These are phyloP conservation scores for Cyberlindnera saturnus DNA, from an alignment of 805 yeast genomes.

Conservation along the genomic window DNA sequence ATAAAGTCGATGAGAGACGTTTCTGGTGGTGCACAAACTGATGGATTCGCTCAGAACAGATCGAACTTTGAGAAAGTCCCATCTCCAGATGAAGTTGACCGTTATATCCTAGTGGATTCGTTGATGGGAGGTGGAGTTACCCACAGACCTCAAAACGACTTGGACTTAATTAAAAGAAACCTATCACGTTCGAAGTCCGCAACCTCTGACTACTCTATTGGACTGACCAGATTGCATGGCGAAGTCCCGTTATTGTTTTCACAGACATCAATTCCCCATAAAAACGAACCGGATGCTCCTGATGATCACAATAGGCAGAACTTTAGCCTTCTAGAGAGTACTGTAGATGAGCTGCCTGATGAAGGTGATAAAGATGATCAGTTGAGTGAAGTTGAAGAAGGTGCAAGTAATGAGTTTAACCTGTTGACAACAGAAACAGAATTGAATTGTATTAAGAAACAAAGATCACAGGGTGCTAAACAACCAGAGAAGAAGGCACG, in stretches of 20 bases:
- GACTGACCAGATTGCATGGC: background rate
- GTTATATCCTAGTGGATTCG: background rate
- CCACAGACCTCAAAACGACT: conserved; percentile 3
- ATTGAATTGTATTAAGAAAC: conserved; percentile 7
- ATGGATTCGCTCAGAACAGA: background rate
- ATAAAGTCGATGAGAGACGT: background rate
- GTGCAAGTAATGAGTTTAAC: background rate
- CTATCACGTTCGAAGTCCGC: conserved; percentile 12
- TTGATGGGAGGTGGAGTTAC: background rate
- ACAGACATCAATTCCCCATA: conserved; percentile 1
- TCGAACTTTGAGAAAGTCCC: background rate
- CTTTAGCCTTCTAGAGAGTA: too few species aligned
- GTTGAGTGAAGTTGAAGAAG: background rate
- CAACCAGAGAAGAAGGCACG: background rate
- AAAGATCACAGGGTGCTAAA: conserved; percentile 2
- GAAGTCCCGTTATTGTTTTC: conserved; percentile 8
- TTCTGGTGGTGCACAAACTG: background rate
- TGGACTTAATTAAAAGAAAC: conserved; percentile 5
- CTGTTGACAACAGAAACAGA: conserved; percentile 9
- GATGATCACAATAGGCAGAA: too few species aligned
- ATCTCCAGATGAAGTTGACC: conserved; percentile 1
- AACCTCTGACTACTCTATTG: conserved; percentile 6
- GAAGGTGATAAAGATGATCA: too few species aligned
- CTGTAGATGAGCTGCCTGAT: too few species aligned
- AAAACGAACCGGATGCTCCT: background rate